Percentiles rank a stretch among this genome's conserved stretches.
phyloP scores from a whole-genome alignment of 2,329 filamentous ascomycete species.

The Plectosphaerella sp. region DNA sequence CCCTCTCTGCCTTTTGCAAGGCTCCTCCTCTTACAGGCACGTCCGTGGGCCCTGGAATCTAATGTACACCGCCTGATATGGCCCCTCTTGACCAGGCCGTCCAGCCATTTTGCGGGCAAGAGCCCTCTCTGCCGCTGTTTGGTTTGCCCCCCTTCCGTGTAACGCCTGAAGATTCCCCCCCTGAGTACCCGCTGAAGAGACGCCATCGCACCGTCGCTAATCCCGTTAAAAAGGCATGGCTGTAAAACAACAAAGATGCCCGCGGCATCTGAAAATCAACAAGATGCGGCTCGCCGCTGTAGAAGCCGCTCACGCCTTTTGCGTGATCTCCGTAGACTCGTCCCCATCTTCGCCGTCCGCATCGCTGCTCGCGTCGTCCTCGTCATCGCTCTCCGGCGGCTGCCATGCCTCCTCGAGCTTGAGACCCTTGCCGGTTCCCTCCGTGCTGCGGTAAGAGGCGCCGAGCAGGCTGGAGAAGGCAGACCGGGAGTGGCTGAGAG shows the following conservation, averaged over 20 bases:
- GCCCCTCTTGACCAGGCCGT: too few species aligned
- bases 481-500: constrained; percentile 49
- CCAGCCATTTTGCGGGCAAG: too few species aligned
- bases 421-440: constrained; percentile 64
- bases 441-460: constrained; percentile 36
- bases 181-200: not conserved
- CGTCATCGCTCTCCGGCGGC: constrained; percentile 60
- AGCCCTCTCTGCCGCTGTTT: too few species aligned
- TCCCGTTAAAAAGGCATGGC: not conserved
- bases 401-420: constrained; percentile 81
- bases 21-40: too few species aligned
- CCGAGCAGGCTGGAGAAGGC: constrained; percentile 52
- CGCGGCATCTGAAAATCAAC: not conserved
- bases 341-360: constrained; percentile 26
- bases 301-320: not conserved
- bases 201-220: not conserved
- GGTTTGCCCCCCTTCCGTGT: too few species aligned
- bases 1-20: too few species aligned
- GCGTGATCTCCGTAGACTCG: not conserved
- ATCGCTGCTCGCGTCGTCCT: constrained; percentile 35
- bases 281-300: not conserved
- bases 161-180: not conserved
- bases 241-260: not conserved
- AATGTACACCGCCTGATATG: too few species aligned
- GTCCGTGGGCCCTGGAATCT: too few species aligned